Evolutionary conservation across 257 asterid species (phyloP).

Genomic region (Cynanchum wilfordii): DNA sequence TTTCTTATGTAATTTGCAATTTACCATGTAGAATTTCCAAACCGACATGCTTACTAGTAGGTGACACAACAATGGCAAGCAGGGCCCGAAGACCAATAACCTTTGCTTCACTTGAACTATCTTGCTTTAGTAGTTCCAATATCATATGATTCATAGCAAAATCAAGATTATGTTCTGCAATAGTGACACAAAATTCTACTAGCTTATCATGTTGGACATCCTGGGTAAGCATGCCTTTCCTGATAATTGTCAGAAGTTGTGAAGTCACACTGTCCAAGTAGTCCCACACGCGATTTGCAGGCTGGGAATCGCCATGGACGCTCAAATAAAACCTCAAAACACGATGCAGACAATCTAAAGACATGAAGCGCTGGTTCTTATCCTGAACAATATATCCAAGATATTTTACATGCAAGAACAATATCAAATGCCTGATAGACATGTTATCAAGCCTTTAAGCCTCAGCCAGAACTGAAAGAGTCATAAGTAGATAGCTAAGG

Average conservation of each 20-base stretch:
- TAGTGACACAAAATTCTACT: constrained; percentile 93
- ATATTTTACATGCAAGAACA: constrained; percentile 16
- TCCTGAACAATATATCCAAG: constrained; percentile 50
- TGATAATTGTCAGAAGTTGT: constrained; percentile 84
- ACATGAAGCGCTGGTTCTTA: constrained; percentile 98
- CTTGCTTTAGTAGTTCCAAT: constrained; percentile 93
- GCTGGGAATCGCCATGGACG: constrained; percentile 90
- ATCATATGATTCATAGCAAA: constrained; percentile 95
- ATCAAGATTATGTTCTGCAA: constrained; percentile 98
- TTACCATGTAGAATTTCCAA: constrained; percentile 96
- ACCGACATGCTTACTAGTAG: constrained; percentile 88
- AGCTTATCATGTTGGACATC: constrained; percentile 98
- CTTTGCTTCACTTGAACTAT: constrained; percentile 93
- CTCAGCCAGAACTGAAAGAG: not conserved
- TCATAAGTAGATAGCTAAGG: not conserved
- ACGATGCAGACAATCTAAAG: constrained; percentile 95
- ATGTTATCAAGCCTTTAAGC: not conserved
- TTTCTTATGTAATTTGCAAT: constrained; percentile 23
- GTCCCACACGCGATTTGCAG: constrained; percentile 96
- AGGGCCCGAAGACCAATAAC: constrained; percentile 98
- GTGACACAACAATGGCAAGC: constrained; percentile 98
- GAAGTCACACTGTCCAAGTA: constrained; percentile 97
- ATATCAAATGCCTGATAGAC: not conserved
- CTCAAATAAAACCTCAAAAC: constrained; percentile 91
- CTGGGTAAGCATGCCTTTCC: constrained; percentile 94